Conservation (phyloP, 2,329 filamentous ascomycete species). For the Proliferodiscus dingleyae region DNA sequence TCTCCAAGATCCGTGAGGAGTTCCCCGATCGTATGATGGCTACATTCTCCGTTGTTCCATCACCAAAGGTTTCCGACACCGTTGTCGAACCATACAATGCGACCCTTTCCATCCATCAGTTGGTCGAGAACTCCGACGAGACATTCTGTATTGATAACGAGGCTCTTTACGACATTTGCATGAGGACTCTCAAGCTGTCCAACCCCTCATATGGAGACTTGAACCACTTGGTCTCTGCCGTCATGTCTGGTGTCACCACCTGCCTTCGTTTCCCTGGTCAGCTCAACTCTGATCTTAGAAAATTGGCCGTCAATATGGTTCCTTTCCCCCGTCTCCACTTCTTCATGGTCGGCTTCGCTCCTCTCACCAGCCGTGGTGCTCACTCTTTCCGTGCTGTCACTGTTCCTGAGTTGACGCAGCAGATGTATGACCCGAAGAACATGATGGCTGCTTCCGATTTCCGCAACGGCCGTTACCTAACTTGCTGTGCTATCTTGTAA, state of each 20-base stretch:
- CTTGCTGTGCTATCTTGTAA: constrained; percentile 93
- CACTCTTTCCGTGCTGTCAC: constrained; percentile 96
- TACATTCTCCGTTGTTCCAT: constrained; percentile 97
- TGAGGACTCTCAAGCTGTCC: constrained; percentile 97
- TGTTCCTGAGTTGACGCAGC: constrained; percentile 97
- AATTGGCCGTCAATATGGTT: constrained; percentile 99
- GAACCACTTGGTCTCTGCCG: constrained; percentile 98
- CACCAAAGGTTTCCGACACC: constrained; percentile 98
- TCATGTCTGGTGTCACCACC: constrained; percentile 99
- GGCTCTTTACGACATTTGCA: constrained; percentile 99
- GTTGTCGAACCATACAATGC: constrained; percentile 99
- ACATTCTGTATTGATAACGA: constrained; percentile 99
- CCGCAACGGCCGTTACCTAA: constrained; percentile 99
- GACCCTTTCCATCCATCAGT: constrained; percentile 96
- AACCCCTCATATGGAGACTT: constrained; percentile 98
- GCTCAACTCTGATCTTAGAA: constrained; percentile 99
- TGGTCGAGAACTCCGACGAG: constrained; percentile 99
- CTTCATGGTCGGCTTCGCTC: constrained; percentile 99
- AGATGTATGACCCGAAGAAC: constrained; percentile 99
- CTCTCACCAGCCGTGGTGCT: constrained; percentile 87
- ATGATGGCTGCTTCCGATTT: constrained; percentile 99
- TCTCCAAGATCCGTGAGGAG: constrained; percentile 99
- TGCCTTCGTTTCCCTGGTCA: constrained; percentile 99
- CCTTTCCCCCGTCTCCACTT: constrained; percentile 99
- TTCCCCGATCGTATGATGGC: constrained; percentile 99